phyloP scores from a whole-genome alignment of 805 yeast species.

The Schwanniomyces occidentalis region DNA sequence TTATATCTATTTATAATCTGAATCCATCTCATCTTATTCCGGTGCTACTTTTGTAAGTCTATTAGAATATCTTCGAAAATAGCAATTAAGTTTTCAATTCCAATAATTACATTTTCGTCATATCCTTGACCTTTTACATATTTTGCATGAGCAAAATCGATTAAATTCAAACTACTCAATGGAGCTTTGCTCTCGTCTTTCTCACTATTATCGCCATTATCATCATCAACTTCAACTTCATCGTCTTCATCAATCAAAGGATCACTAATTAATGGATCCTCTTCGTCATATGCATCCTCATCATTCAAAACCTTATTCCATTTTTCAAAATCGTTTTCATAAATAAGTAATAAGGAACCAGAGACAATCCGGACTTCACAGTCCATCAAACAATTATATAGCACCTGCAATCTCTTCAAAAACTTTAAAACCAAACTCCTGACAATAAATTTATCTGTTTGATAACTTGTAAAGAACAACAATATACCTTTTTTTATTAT shows the following conservation, averaged over 20 bases:
- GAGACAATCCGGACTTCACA: conserved; percentile 68
- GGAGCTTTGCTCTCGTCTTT: conserved; percentile 27
- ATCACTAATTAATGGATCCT: conserved; percentile 28
- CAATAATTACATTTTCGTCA: conserved; percentile 70
- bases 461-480: conserved; percentile 41
- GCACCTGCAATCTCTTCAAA: conserved; percentile 58
- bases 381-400: conserved; percentile 63
- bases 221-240: conserved; percentile 21
- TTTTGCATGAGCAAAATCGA: conserved; percentile 90
- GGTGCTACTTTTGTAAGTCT: conserved; percentile 5
- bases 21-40: conserved; percentile 1
- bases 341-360: conserved; percentile 70
- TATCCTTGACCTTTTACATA: conserved; percentile 61
- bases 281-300: conserved; percentile 39
- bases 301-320: conserved; percentile 43
- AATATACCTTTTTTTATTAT: conserved; percentile 48
- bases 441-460: conserved; percentile 36
- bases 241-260: conserved; percentile 14
- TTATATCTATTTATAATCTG: too few species aligned
- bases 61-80: conserved; percentile 35
- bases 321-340: conserved; percentile 61
- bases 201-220: conserved; percentile 19
- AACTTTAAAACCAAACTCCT: conserved; percentile 43
- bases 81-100: conserved; percentile 61
- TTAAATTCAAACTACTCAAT: conserved; percentile 62